Evolutionary conservation across 2,329 filamentous ascomycete species (phyloP).

Genomic region (Trichoderma oligosporum): DNA sequence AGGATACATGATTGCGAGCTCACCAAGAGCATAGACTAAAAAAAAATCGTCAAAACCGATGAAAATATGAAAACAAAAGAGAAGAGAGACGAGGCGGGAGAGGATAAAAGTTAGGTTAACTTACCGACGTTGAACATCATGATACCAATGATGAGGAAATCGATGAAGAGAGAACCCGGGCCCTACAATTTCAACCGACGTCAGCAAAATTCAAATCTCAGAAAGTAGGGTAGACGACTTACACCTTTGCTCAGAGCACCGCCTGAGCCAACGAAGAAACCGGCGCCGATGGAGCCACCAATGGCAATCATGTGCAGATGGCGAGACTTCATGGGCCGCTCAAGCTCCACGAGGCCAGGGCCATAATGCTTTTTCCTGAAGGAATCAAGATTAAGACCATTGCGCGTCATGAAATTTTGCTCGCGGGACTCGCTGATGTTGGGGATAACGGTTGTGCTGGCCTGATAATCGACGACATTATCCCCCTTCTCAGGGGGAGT

Average conservation of each 20-base stretch:
- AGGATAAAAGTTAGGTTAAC: conserved; percentile 8
- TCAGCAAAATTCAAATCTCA: neutral
- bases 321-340: conserved; percentile 48
- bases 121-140: conserved; percentile 50
- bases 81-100: neutral
- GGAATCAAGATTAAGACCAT: conserved; percentile 37
- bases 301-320: conserved; percentile 60
- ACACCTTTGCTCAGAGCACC: conserved; percentile 46
- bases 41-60: neutral
- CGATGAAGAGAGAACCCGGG: conserved; percentile 35
- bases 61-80: neutral
- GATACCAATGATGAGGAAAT: conserved; percentile 48
- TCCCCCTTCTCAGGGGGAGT: conserved; percentile 24
- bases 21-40: conserved; percentile 53
- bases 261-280: conserved; percentile 50
- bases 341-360: conserved; percentile 34
- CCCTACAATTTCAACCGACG: conserved; percentile 24
- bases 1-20: conserved; percentile 55
- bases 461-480: conserved; percentile 12
- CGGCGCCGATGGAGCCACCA: conserved; percentile 37
- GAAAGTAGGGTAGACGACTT: conserved; percentile 24
- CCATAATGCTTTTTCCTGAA: conserved; percentile 38
- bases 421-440: conserved; percentile 21
- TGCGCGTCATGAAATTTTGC: conserved; percentile 34
- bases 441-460: conserved; percentile 19